These are phyloP conservation scores for Vitis rupestris DNA, from an alignment of 164 flowering plant genomes.

Conservation along the genomic window DNA sequence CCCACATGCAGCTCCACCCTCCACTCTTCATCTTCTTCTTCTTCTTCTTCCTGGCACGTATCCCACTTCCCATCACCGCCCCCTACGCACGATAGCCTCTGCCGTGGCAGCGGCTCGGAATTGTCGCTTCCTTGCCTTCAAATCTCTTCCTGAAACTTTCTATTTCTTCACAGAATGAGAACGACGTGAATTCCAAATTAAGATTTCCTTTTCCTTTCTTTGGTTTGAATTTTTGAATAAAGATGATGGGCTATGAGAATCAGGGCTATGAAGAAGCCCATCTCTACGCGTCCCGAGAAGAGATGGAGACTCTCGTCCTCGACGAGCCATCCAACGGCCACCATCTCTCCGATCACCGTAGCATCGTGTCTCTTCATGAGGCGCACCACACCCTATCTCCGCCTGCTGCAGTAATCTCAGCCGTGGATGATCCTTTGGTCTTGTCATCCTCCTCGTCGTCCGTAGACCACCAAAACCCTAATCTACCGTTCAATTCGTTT, in stretches of 20 bases:
- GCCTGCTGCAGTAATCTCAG: background rate
- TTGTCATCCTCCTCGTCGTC: slow-evolving; percentile 1
- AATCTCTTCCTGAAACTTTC: no score
- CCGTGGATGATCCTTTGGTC: slow-evolving; percentile 16
- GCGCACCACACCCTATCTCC: slow-evolving; percentile 12
- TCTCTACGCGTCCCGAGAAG: slow-evolving; percentile 13
- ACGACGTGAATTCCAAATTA: no score
- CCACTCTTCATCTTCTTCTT: background rate
- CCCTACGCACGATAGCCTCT: slow-evolving; percentile 2
- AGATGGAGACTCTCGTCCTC: slow-evolving; percentile 21
- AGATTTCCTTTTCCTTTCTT: no score
- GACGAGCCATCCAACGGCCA: slow-evolving; percentile 18
- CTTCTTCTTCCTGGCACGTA: background rate
- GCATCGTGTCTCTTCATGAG: no score
- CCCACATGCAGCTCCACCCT: background rate
- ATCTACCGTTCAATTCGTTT: slow-evolving; percentile 25
- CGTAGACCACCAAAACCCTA: slow-evolving; percentile 15
- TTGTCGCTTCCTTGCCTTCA: no score
- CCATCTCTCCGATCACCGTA: slow-evolving; percentile 2
- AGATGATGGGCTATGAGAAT: slow-evolving; percentile 7
- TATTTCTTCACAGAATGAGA: no score
- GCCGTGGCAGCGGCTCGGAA: background rate
- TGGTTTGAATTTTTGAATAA: background rate
- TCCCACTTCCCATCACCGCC: background rate
- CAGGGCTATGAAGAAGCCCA: slow-evolving; percentile 10